Evolutionary conservation across 495 filamentous ascomycete genomes (phyloP), one percentile per base, ranked within the genome.

Genomic region (Articulospora tetracladia): DNA sequence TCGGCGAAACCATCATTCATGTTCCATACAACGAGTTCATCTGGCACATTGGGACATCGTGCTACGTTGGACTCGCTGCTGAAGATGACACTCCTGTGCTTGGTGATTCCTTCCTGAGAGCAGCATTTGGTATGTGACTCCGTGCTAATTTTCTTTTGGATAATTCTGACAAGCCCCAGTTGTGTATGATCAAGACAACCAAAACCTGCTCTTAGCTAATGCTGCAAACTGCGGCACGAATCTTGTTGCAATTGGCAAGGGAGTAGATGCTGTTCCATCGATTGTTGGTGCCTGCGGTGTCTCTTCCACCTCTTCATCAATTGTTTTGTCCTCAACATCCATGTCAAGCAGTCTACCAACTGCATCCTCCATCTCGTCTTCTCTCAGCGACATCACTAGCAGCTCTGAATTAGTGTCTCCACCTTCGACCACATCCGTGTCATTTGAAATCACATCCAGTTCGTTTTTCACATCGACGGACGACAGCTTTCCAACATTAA

Each of bases 101-200:
- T 39, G 89, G 89, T 13, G 89, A 92, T 68, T 89, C 88, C 0
- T 92, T 92, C 73, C 70, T 93, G 20, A 80, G 89, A 66, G 86
- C 80, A 51, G 86, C 87, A 1, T 92, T 90, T 55, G 39, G 39
- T 44, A 44, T 8, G 15, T 44, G 39, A 44, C 17, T 65, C 67
- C 70, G 22, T 62, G 19, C 8, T 32, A 1, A 15, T 54, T 34
- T 34, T 12, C 24, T 8, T 48, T 3, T 19, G 27, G 34, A 20
- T n/a, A 50, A 7, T 20, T 17, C 46, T 58, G 30, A 51, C 56
- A 17, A n/a, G 39, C 10, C 3, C 3, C 15, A 44, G 59, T 61
- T 50, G 59, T 61, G 0, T 61, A 61, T 25, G 59, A 61, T 50
- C 59, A 61, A 52, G 57, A 59, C n/a, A 59, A 59, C 36, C 46